A percentile compares a stretch with the other conserved stretches of the same genome.
These are phyloP conservation scores for Alternaria novae-zelandiae DNA, from an alignment of 2,329 filamentous ascomycete species.

Conservation along the genomic window DNA sequence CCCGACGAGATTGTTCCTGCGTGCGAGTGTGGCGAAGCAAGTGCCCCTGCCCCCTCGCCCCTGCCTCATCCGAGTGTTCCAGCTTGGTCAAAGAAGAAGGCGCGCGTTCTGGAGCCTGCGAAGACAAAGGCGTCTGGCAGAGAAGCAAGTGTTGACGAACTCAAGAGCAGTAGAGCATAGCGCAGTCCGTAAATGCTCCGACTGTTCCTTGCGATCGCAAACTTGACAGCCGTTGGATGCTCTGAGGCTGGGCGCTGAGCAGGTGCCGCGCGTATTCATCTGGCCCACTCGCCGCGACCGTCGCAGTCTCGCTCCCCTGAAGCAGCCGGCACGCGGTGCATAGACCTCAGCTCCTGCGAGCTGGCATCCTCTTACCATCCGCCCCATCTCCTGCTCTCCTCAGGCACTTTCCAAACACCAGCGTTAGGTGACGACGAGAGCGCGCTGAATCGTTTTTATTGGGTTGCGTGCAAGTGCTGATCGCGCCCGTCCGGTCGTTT, in stretches of 20 bases:
- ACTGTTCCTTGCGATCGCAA: not conserved
- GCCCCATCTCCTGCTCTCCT: slow-evolving; percentile 31
- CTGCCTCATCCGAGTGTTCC: slow-evolving; percentile 22
- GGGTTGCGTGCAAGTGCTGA: slow-evolving; percentile 34
- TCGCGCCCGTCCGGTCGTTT: slow-evolving; percentile 43
- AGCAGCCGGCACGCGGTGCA: slow-evolving; percentile 25
- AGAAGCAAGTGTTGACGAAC: not conserved
- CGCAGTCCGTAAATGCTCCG: not conserved
- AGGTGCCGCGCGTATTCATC: slow-evolving; percentile 30
- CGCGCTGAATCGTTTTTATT: slow-evolving; percentile 13
- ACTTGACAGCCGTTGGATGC: slow-evolving; percentile 12
- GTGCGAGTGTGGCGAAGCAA: slow-evolving; percentile 34
- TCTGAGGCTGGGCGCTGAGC: slow-evolving; percentile 24
- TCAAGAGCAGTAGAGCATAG: slow-evolving; percentile 3
- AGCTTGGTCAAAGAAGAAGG: not conserved
- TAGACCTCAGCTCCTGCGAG: slow-evolving; percentile 25
- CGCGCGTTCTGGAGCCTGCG: slow-evolving; percentile 17
- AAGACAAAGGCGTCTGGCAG: slow-evolving; percentile 7
- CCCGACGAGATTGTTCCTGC: slow-evolving; percentile 24
- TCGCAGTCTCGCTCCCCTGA: slow-evolving; percentile 41
- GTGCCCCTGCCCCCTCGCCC: slow-evolving; percentile 10
- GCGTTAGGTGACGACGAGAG: slow-evolving; percentile 26
- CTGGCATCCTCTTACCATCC: slow-evolving; percentile 26
- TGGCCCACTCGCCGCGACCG: slow-evolving; percentile 34
- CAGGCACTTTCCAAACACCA: slow-evolving; percentile 31